A percentile compares a stretch with the other conserved stretches of the same genome.
phyloP scores from a whole-genome alignment of 768 basidiomycete species.

The Hericium coralloides region DNA sequence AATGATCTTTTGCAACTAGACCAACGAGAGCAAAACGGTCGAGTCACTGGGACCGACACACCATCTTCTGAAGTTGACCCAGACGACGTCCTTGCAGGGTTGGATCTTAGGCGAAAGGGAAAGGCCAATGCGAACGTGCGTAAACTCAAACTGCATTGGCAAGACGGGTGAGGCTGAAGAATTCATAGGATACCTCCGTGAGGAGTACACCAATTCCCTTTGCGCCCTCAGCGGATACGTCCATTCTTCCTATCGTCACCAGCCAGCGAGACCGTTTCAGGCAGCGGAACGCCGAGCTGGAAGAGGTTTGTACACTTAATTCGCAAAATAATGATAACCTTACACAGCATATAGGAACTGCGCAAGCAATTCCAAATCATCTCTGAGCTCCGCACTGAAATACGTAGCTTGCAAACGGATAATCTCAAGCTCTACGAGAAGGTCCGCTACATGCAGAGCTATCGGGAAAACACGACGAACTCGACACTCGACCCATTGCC shows the following conservation, averaged over 20 bases:
- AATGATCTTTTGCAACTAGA: constrained; percentile 83
- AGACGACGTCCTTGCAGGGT: constrained; percentile 59
- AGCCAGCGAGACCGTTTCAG: constrained; percentile 97
- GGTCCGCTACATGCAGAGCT: constrained; percentile 97
- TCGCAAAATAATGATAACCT: too few species aligned
- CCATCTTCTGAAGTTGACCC: constrained; percentile 21
- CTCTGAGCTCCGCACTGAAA: constrained; percentile 86
- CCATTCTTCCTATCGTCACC: constrained; percentile 97
- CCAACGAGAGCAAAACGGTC: constrained; percentile 36
- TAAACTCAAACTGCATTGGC: not conserved
- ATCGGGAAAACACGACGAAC: constrained; percentile 59
- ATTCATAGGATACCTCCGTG: constrained; percentile 19
- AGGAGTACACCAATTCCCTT: constrained; percentile 64
- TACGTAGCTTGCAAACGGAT: constrained; percentile 87
- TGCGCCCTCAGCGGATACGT: constrained; percentile 73
- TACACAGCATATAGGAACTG: constrained; percentile 52
- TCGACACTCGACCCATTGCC: constrained; percentile 68
- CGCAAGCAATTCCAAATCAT: constrained; percentile 93
- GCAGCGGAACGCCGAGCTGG: constrained; percentile 92
- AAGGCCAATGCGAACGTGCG: constrained; percentile 8
- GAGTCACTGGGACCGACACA: constrained; percentile 16
- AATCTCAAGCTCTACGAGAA: constrained; percentile 99
- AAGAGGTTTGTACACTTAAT: constrained; percentile 53
- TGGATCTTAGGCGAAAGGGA: constrained; percentile 60
- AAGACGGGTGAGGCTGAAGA: not conserved